These are phyloP conservation scores for Magnolia officinalis DNA, from an alignment of 164 flowering plant species.

Conservation along the genomic window DNA sequence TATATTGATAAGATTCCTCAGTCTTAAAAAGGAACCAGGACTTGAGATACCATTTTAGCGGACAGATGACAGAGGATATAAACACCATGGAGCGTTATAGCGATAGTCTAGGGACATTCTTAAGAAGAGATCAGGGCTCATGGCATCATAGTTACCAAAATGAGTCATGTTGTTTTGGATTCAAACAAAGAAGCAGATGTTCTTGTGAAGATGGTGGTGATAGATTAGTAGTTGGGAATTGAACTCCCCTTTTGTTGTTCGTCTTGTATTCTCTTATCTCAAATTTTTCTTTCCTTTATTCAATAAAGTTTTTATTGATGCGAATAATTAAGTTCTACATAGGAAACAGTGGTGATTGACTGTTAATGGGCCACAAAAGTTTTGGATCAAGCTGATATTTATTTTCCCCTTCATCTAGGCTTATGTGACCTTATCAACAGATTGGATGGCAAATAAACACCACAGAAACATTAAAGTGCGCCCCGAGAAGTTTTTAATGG, in stretches of 20 bases:
- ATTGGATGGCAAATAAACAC: too few species aligned
- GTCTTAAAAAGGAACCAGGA: conserved; percentile 94
- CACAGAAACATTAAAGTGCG: too few species aligned
- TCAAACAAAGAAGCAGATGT: background rate
- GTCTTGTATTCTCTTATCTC: background rate
- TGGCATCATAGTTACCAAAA: background rate
- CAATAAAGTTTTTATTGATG: too few species aligned
- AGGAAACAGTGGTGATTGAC: too few species aligned
- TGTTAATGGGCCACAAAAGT: too few species aligned
- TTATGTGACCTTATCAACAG: too few species aligned
- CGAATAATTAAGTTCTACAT: too few species aligned
- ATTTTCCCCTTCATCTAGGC: too few species aligned
- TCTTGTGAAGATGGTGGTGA: background rate
- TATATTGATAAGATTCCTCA: conserved; percentile 89
- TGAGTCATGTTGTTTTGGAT: background rate
- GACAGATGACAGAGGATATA: background rate
- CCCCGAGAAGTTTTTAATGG: too few species aligned
- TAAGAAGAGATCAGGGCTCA: background rate
- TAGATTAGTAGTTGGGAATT: background rate
- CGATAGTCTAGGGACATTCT: background rate
- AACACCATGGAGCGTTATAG: background rate
- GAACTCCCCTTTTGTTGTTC: background rate
- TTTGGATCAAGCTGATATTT: too few species aligned
- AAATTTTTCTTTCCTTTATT: too few species aligned
- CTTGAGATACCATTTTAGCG: conserved; percentile 98